Base-by-base conservation (phyloP, 352 stramenopile species). In the Phytophthora citrophthora region DNA sequence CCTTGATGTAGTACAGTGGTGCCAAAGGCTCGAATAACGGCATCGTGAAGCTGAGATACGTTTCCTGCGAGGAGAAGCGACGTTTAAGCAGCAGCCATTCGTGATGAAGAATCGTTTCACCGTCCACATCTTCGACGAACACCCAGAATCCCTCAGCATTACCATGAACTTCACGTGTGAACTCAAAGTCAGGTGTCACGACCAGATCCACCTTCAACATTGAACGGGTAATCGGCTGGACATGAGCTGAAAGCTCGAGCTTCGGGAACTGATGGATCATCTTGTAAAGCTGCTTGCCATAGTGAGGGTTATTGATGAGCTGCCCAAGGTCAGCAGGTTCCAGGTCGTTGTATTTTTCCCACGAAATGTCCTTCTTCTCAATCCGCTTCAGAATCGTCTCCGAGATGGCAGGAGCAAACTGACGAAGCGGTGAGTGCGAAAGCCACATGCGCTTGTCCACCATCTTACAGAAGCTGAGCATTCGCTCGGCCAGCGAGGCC, bases 291-390 rank as follows among this genome's bases (percentile, higher is more conserved):
- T 96, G 92, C 58, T 98, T 97, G n/a, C 97, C 97, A 78, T 99
- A 98, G 68, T 99, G 98, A 3, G 97, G 95, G 36, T 98, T 97
- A 68, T 98, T 98, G 27, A 99, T 97, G 11, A 99, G 74, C 56
- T 97, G 89, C 0, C 97, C 98, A 2, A 99, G 86, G 68, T 99
- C 98, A n/a, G 91, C 91, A 31, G 97, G 87, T 46, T 97, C 98
- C 38, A 99, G 70, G 64, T 99, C 97, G 31, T 94, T 90, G 77
- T 99, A 99, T 48, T 98, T 95, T 18, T 99, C 94, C 97, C 97
- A 99, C 46, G 97, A 77, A 58, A 99, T 98, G 54, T 99, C 97
- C 59, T 99, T 99, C 67, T 98, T 95, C 76, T 99, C 98, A 24
- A 99, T 79, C 27, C 98, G 98, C 50, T 97, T 91, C 7, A 98